Evolutionary conservation across 257 asterid species (phyloP).

Genomic region (Forsythia viridissima): DNA sequence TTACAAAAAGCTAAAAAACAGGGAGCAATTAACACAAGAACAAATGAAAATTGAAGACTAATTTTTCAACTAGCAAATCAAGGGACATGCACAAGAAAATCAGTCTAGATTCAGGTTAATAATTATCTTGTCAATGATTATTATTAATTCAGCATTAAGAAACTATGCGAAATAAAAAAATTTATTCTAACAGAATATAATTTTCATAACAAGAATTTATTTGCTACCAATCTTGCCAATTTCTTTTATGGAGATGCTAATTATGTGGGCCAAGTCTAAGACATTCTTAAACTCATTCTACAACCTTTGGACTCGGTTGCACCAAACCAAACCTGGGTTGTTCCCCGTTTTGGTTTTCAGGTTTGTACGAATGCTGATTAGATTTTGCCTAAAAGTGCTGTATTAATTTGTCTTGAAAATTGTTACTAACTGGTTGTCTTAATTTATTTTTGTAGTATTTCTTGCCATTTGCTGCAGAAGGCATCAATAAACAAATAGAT

Average conservation of each 20-base stretch:
- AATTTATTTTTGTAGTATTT: constrained; percentile 58
- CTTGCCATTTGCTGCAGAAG: constrained; percentile 80
- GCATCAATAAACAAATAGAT: constrained; percentile 79
- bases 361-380: constrained; percentile 26
- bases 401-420: background rate
- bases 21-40: no score
- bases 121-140: background rate
- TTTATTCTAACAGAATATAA: no score
- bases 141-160: background rate
- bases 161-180: no score
- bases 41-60: no score
- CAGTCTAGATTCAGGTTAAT: constrained; percentile 56
- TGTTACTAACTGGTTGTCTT: background rate
- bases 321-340: constrained; percentile 90
- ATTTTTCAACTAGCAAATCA: no score
- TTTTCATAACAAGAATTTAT: constrained; percentile 31
- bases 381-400: background rate
- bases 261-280: constrained; percentile 89
- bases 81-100: constrained; percentile 65
- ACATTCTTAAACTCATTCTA: constrained; percentile 69
- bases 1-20: no score
- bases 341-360: constrained; percentile 95
- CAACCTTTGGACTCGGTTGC: constrained; percentile 60
- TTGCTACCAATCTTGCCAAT: constrained; percentile 51
- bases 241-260: constrained; percentile 53